Evolutionary conservation across 1,284 basidiomycete genomes (phyloP).

Genomic region (Malassezia equina): DNA sequence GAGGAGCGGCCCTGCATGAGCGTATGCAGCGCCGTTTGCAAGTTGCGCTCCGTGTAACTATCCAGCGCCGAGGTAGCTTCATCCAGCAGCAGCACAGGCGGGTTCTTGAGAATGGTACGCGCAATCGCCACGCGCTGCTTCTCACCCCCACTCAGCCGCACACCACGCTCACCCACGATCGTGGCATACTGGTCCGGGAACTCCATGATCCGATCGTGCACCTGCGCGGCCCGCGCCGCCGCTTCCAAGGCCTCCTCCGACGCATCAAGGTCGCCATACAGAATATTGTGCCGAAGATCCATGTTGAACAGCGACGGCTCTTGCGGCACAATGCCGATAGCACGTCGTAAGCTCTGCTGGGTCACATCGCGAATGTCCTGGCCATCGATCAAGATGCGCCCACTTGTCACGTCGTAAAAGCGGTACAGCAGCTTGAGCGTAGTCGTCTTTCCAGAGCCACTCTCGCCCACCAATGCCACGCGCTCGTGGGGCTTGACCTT

Average conservation of each 20-base stretch:
- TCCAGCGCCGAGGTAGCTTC: conserved; percentile 60
- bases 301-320: conserved; percentile 62
- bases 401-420: conserved; percentile 65
- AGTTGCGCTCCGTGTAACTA: conserved; percentile 38
- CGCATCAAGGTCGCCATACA: conserved; percentile 36
- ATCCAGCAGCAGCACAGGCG: conserved; percentile 70
- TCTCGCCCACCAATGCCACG: conserved; percentile 50
- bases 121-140: conserved; percentile 79
- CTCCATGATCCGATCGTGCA: conserved; percentile 38
- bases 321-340: conserved; percentile 60
- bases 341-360: conserved; percentile 62
- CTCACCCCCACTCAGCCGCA: conserved; percentile 58
- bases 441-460: conserved; percentile 70
- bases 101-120: conserved; percentile 71
- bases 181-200: conserved; percentile 73
- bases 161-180: conserved; percentile 68
- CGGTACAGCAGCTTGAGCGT: conserved; percentile 72
- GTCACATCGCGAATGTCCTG: conserved; percentile 75
- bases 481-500: conserved; percentile 59
- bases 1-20: conserved; percentile 44
- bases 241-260: conserved; percentile 36
- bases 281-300: conserved; percentile 53
- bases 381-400: conserved; percentile 59
- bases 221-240: conserved; percentile 41
- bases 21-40: conserved; percentile 39